Conservation (phyloP, 108 stramenopile species). For the Seminavis robusta region DNA sequence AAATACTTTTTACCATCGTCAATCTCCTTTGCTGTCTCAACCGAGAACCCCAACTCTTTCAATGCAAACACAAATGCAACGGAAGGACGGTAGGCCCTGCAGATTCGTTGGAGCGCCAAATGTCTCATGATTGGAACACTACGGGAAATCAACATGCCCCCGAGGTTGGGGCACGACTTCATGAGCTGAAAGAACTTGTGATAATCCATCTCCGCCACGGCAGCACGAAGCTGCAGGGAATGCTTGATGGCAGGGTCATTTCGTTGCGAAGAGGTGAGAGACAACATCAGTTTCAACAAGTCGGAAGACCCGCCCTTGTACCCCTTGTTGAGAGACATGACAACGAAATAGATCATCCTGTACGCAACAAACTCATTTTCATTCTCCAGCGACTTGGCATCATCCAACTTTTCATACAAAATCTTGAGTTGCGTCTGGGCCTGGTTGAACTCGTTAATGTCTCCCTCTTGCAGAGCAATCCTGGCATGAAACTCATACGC, state of each 20-base stretch:
- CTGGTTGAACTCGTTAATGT: constrained; percentile 91
- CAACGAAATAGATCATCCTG: constrained; percentile 78
- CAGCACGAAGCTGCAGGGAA: constrained; percentile 67
- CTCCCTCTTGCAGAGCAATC: constrained; percentile 87
- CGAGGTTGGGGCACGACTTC: constrained; percentile 47
- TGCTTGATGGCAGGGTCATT: constrained; percentile 54
- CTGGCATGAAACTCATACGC: constrained; percentile 96
- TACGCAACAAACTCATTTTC: constrained; percentile 75
- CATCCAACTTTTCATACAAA: constrained; percentile 45
- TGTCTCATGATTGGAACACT: constrained; percentile 64
- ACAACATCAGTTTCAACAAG: constrained; percentile 58
- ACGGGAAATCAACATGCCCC: constrained; percentile 53
- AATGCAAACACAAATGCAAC: constrained; percentile 41
- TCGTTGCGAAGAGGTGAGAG: constrained; percentile 40
- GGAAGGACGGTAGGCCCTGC: constrained; percentile 66
- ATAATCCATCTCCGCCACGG: constrained; percentile 63
- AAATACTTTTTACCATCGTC: background rate
- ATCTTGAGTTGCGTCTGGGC: constrained; percentile 92
- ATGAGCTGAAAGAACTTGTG: constrained; percentile 58
- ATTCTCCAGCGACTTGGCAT: constrained; percentile 37
- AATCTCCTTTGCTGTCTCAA: constrained; percentile 6
- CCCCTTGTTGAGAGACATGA: constrained; percentile 59
- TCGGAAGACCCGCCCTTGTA: constrained; percentile 66
- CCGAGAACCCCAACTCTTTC: constrained; percentile 53
- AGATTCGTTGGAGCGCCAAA: constrained; percentile 51